These are phyloP conservation scores for Pseudocercospora musae DNA, from an alignment of 2,329 filamentous ascomycete genomes.

Conservation along the genomic window DNA sequence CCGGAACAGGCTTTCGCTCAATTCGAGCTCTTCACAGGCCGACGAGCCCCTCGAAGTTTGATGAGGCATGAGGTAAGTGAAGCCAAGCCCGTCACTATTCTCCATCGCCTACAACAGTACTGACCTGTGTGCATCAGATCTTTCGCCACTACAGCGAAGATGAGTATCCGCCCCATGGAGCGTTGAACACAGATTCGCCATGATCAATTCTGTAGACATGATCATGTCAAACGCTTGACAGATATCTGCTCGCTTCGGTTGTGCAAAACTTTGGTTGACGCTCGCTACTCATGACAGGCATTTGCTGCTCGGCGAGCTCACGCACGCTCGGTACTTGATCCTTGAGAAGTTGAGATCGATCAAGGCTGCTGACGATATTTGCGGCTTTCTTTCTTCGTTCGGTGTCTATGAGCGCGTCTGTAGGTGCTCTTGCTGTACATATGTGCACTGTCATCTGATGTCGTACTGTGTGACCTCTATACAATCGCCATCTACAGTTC, in stretches of 20 bases:
- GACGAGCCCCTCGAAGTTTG: constrained; percentile 64
- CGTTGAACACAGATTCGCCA: constrained; percentile 23
- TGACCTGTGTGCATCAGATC: constrained; percentile 30
- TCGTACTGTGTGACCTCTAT: background rate
- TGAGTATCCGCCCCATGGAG: constrained; percentile 22
- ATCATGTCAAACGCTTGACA: background rate
- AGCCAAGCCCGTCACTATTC: background rate
- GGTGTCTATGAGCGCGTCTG: background rate
- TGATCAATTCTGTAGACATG: background rate
- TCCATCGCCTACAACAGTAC: background rate
- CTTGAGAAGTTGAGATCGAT: background rate
- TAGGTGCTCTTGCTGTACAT: background rate
- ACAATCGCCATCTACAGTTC: background rate
- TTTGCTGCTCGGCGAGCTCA: background rate
- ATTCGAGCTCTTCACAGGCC: constrained; percentile 75
- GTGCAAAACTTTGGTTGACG: too few relatives aligned
- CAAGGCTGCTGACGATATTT: background rate
- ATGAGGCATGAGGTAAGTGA: constrained; percentile 61
- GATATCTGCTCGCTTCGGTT: too few relatives aligned
- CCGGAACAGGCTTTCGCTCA: constrained; percentile 78
- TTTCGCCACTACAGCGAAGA: constrained; percentile 34
- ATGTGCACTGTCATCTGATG: background rate
- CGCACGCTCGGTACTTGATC: background rate
- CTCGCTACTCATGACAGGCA: too few relatives aligned
- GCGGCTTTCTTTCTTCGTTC: background rate